phyloP scores from a whole-genome alignment of 2,329 filamentous ascomycete species.

The Hymenoscyphus fructigenus region DNA sequence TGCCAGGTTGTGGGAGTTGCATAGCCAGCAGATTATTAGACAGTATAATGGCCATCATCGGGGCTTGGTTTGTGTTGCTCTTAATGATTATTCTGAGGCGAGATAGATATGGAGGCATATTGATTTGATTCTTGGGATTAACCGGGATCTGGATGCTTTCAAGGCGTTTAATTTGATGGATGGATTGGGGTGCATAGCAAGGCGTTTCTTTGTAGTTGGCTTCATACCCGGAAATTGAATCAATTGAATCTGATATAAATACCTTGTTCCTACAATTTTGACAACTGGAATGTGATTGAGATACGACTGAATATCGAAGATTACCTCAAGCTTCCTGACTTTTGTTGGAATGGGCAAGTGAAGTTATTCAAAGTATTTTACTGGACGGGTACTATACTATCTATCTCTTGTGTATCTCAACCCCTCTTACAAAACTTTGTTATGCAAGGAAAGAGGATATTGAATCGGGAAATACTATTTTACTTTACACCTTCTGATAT shows the following conservation, averaged over 20 bases:
- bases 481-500: too few species aligned
- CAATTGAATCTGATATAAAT: too few species aligned
- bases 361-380: not conserved
- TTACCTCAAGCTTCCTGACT: too few species aligned
- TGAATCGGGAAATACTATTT: too few species aligned
- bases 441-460: too few species aligned
- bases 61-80: constrained; percentile 65
- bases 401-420: too few species aligned
- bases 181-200: not conserved
- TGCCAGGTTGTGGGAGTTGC: constrained; percentile 70
- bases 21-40: constrained; percentile 66
- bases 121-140: not conserved
- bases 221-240: not conserved
- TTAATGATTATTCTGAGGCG: constrained; percentile 59
- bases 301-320: too few species aligned
- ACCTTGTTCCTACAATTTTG: too few species aligned
- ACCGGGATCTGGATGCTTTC: not conserved
- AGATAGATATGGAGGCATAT: constrained; percentile 17
- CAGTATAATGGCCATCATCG: constrained; percentile 77
- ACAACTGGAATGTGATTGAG: too few species aligned
- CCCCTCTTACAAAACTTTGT: too few species aligned
- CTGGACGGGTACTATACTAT: too few species aligned
- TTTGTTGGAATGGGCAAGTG: not conserved
- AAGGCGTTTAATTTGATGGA: not conserved
- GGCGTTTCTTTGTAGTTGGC: not conserved